These are phyloP conservation scores for Lindgomyces ingoldianus DNA, from an alignment of 495 filamentous ascomycete species.

Conservation along the genomic window DNA sequence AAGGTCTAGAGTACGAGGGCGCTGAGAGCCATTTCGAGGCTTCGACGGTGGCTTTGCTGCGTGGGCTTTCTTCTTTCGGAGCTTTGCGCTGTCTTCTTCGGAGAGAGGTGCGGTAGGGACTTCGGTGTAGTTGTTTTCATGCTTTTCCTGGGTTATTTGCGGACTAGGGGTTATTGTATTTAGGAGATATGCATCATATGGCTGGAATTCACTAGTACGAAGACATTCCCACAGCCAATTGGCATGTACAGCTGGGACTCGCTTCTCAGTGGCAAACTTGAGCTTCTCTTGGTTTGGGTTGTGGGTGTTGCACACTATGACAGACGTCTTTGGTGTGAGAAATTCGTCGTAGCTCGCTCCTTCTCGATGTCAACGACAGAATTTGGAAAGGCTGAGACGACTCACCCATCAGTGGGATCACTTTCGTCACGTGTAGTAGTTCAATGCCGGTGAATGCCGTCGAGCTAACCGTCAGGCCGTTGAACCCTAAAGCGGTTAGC, in stretches of 20 bases:
- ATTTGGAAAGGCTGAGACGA: not conserved
- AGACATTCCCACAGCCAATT: slow-evolving; percentile 87
- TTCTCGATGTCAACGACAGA: slow-evolving; percentile 30
- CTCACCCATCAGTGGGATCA: slow-evolving; percentile 70
- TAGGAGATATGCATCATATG: slow-evolving; percentile 46
- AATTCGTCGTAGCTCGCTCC: slow-evolving; percentile 74
- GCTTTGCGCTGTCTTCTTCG: slow-evolving; percentile 28
- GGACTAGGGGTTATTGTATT: not conserved
- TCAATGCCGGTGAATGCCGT: slow-evolving; percentile 84
- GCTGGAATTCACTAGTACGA: slow-evolving; percentile 53
- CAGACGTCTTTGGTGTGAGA: slow-evolving; percentile 63
- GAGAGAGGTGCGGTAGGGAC: slow-evolving; percentile 33
- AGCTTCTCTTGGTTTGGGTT: slow-evolving; percentile 73
- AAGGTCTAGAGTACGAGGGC: slow-evolving; percentile 17
- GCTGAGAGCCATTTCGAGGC: not conserved
- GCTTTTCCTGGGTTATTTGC: not conserved
- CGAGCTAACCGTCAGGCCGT: slow-evolving; percentile 68
- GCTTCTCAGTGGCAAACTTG: slow-evolving; percentile 67
- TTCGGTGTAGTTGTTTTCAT: slow-evolving; percentile 9
- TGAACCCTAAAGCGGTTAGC: slow-evolving; percentile 54
- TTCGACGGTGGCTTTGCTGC: not conserved
- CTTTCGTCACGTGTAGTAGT: slow-evolving; percentile 76
- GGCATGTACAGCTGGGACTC: slow-evolving; percentile 72
- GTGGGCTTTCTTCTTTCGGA: slow-evolving; percentile 13
- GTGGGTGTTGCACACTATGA: slow-evolving; percentile 67